phyloP scores from a whole-genome alignment of 495 filamentous ascomycete species.

The Lichenothelia convexa region DNA sequence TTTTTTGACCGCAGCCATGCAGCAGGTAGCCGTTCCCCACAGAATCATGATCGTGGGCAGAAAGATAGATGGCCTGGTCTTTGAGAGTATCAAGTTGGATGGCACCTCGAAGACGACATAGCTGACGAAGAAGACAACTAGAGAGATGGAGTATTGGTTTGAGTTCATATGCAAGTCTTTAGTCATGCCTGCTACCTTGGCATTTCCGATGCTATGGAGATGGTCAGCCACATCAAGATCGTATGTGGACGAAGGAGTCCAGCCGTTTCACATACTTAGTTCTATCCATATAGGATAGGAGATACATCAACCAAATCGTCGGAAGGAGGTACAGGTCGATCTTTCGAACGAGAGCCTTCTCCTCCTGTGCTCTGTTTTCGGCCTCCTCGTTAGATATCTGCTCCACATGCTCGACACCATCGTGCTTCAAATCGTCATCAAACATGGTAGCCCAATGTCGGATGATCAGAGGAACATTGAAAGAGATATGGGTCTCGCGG shows the following conservation, averaged over 20 bases:
- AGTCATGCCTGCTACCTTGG: constrained; percentile 13
- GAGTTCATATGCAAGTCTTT: constrained; percentile 7
- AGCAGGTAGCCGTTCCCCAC: constrained; percentile 8
- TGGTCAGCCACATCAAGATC: no score
- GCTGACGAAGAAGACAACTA: constrained; percentile 13
- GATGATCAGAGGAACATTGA: no score
- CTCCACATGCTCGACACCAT: no score
- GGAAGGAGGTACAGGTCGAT: constrained; percentile 47
- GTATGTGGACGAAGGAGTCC: no score
- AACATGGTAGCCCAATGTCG: no score
- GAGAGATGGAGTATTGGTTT: constrained; percentile 8
- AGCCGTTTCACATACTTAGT: no score
- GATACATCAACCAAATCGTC: constrained; percentile 53
- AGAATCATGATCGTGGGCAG: constrained; percentile 9
- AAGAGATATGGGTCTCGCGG: no score
- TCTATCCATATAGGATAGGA: constrained; percentile 67
- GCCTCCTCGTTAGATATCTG: background rate
- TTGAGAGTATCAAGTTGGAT: constrained; percentile 7
- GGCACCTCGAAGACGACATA: constrained; percentile 12
- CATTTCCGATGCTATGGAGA: constrained; percentile 14
- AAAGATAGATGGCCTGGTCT: constrained; percentile 8
- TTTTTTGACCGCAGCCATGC: constrained; percentile 7
- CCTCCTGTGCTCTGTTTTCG: constrained; percentile 6
- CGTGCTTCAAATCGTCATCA: no score
- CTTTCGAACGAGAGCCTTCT: constrained; percentile 38